A percentile compares a stretch with the other conserved stretches of the same genome.
Evolutionary conservation across 1,284 basidiomycete species (phyloP).

Genomic region (Pisolithus thermaeus): DNA sequence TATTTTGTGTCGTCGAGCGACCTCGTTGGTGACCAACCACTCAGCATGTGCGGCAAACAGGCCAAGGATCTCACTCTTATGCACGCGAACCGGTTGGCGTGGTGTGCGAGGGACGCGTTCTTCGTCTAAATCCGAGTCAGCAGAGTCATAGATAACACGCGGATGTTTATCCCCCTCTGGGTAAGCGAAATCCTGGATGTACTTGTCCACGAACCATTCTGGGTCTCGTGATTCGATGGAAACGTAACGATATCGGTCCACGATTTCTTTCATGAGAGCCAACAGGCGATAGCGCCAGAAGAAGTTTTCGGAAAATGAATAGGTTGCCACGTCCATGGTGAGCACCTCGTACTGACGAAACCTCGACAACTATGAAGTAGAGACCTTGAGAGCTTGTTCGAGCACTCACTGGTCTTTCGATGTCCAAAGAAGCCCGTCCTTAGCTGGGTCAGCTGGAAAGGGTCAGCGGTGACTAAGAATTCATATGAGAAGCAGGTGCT

Average conservation of each 20-base stretch:
- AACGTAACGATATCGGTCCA: constrained; percentile 26
- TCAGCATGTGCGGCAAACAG: constrained; percentile 44
- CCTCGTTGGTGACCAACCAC: constrained; percentile 46
- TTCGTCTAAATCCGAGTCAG: constrained; percentile 26
- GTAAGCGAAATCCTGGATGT: background rate
- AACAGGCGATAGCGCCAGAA: constrained; percentile 36
- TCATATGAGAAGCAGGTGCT: constrained; percentile 9
- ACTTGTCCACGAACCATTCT: constrained; percentile 34
- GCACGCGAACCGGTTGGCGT: constrained; percentile 37
- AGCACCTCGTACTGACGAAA: constrained; percentile 34
- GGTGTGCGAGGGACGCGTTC: constrained; percentile 21
- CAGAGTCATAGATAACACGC: background rate
- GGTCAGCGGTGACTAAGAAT: constrained; percentile 3
- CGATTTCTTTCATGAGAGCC: constrained; percentile 35
- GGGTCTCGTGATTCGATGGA: constrained; percentile 37
- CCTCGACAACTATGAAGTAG: constrained; percentile 18
- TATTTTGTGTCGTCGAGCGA: constrained; percentile 23
- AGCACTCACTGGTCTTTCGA: constrained; percentile 26
- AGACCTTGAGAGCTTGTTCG: background rate
- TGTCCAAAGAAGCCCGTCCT: constrained; percentile 21
- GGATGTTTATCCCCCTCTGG: constrained; percentile 16
- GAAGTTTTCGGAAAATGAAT: constrained; percentile 40
- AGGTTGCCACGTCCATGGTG: constrained; percentile 41
- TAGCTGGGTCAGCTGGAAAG: constrained; percentile 8
- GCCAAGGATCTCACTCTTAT: constrained; percentile 38